Evolutionary conservation across 192 early-diverging fungal genomes (phyloP).

Genomic region (Phycomyces blakesleeanus): DNA sequence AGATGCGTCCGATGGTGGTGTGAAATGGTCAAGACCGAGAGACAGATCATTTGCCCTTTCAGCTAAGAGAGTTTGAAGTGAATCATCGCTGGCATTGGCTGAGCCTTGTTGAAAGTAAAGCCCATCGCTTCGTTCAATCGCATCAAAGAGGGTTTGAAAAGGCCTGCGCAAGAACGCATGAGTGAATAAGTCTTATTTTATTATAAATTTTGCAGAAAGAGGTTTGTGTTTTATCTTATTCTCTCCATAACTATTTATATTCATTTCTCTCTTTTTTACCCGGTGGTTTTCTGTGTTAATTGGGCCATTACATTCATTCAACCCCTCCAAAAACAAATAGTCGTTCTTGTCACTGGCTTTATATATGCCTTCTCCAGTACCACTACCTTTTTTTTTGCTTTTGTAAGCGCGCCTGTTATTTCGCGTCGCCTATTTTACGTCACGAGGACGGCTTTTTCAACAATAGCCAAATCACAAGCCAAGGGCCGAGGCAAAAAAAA

Average conservation of each 20-base stretch:
- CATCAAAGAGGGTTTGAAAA: slow-evolving; percentile 19
- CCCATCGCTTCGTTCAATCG: slow-evolving; percentile 18
- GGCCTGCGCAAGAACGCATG: slow-evolving; percentile 4
- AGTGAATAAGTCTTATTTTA: no score
- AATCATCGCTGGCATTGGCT: background rate
- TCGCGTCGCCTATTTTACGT: background rate
- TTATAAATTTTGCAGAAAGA: no score
- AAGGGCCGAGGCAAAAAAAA: no score
- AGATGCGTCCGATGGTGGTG: slow-evolving; percentile 21
- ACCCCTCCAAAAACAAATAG: background rate
- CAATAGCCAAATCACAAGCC: background rate
- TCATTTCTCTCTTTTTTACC: background rate
- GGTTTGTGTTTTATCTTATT: no score
- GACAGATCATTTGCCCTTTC: slow-evolving; percentile 24
- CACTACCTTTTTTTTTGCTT: background rate
- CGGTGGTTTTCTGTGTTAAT: background rate
- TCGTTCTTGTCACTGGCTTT: background rate
- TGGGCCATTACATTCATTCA: background rate
- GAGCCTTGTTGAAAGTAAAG: slow-evolving; percentile 1
- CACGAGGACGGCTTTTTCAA: slow-evolving; percentile 1
- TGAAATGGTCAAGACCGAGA: slow-evolving; percentile 38
- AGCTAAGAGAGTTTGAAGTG: slow-evolving; percentile 30
- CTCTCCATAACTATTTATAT: no score
- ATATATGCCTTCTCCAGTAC: background rate
- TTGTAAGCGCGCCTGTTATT: background rate